A percentile compares a stretch with the other conserved stretches of the same genome.
These are phyloP conservation scores for Candida sanyaensis DNA, from an alignment of 1,139 yeast genomes.

Conservation along the genomic window DNA sequence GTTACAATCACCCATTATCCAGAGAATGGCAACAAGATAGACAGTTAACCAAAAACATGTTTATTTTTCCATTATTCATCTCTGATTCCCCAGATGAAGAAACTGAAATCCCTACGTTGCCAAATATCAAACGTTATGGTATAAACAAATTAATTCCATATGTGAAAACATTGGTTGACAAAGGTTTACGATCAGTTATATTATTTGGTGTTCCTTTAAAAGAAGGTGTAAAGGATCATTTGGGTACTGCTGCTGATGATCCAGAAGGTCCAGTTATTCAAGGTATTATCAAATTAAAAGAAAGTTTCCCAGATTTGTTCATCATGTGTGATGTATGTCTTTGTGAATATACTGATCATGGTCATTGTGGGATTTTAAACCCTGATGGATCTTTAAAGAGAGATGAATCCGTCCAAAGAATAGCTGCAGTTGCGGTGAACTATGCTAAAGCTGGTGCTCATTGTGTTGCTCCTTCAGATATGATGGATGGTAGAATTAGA, in stretches of 20 bases:
- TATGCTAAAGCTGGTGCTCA: constrained; percentile 96
- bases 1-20: constrained; percentile 86
- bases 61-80: constrained; percentile 89
- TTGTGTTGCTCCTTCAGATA: constrained; percentile 96
- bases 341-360: constrained; percentile 95
- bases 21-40: constrained; percentile 91
- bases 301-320: constrained; percentile 76
- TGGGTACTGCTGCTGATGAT: constrained; percentile 93
- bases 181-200: constrained; percentile 85
- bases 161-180: constrained; percentile 66
- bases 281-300: constrained; percentile 65
- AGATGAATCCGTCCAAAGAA: constrained; percentile 71
- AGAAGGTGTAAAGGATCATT: constrained; percentile 72
- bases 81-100: constrained; percentile 85
- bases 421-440: constrained; percentile 93
- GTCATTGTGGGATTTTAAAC: constrained; percentile 90
- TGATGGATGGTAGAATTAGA: constrained; percentile 93
- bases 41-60: constrained; percentile 82
- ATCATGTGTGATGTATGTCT: constrained; percentile 94
- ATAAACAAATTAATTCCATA: constrained; percentile 75
- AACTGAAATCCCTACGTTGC: constrained; percentile 69
- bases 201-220: constrained; percentile 89
- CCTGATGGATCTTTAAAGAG: constrained; percentile 87
- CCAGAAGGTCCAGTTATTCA: constrained; percentile 93
- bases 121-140: constrained; percentile 88